Conservation (phyloP, 495 filamentous ascomycete genomes). For the Bombardia bombarda region DNA sequence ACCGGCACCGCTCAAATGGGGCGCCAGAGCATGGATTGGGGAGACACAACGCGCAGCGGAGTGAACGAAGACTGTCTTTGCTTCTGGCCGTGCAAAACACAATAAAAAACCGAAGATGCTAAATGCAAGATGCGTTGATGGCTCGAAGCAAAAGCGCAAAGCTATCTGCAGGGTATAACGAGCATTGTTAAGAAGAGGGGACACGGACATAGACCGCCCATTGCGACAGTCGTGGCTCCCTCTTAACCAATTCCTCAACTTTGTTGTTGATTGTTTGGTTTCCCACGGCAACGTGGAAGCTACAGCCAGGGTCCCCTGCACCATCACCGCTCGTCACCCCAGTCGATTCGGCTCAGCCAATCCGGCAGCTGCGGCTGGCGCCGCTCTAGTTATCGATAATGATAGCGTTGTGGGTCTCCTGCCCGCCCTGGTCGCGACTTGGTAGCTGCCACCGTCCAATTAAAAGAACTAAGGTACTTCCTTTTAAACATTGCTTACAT, state of each 20-base stretch:
- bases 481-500: too few species aligned
- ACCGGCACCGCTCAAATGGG: too few species aligned
- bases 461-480: too few species aligned
- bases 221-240: slow-evolving; percentile 11
- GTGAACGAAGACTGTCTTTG: not conserved
- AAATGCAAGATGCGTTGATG: not conserved
- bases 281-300: slow-evolving; percentile 12
- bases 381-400: too few species aligned
- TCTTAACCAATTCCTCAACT: slow-evolving; percentile 14
- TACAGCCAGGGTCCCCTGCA: slow-evolving; percentile 12
- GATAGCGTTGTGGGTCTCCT: too few species aligned
- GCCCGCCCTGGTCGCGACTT: too few species aligned
- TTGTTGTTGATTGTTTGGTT: slow-evolving; percentile 21
- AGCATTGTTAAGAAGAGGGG: slow-evolving; percentile 1
- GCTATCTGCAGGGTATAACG: slow-evolving; percentile 18
- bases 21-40: not conserved
- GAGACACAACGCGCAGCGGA: not conserved
- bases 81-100: not conserved
- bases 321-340: not conserved
- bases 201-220: not conserved
- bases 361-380: too few species aligned
- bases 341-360: too few species aligned
- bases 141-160: not conserved
- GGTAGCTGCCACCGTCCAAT: too few species aligned
- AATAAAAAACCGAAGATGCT: not conserved